Base-by-base conservation (phyloP, 176 grass and related monocot species). In the Saccharum officinarum region DNA sequence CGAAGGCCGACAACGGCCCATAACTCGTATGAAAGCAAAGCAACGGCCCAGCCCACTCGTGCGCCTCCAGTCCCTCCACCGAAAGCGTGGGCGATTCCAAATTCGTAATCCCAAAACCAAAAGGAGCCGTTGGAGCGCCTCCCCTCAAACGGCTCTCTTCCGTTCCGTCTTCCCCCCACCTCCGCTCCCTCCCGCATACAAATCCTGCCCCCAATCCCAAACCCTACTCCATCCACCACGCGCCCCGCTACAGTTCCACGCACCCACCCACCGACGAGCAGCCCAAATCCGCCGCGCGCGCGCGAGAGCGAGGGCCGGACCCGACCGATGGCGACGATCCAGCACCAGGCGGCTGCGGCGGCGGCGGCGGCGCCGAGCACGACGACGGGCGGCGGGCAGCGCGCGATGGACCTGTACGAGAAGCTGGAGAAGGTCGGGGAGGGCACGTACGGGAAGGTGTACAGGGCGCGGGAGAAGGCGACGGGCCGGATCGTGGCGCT, bases 341-440 rank as follows among this genome's bases (percentile, higher is more conserved):
- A 90, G 68, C 74, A 86, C 20, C 73, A 78, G 67, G 59, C 77
- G 25, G 34, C 34, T 45, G 3, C 82, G 37, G 7, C 54, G 39
- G 31, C 61, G 60, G 3, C 82, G 37, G 7, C 54, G 39, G 31
- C 61, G 61, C 13, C 73, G 65, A 67, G 22, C 66, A 82, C 38
- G 75, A 64, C 55, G 14, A 52, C 28, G 22, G 84, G 60, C 20
- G 88, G 40, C 18, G 90, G 47, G 73, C 65, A 73, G 20, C 91
- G 93, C 66, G 93, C 93, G 7, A 99, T 92, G 97, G 97, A 99
- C 61, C 83, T 90, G 84, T 99, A 99, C 83, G 97, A 99, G 93
- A 99, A 99, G 87, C 80, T 99, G 75, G 97, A 99, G 97, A 99
- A 99, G 90, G 97, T 99, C 6, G 97, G 97, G 16, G 97, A 99